Evolutionary conservation across 176 grass and related monocot species (phyloP), one percentile per base, ranked within the genome.

Genomic region (Oryza punctata): DNA sequence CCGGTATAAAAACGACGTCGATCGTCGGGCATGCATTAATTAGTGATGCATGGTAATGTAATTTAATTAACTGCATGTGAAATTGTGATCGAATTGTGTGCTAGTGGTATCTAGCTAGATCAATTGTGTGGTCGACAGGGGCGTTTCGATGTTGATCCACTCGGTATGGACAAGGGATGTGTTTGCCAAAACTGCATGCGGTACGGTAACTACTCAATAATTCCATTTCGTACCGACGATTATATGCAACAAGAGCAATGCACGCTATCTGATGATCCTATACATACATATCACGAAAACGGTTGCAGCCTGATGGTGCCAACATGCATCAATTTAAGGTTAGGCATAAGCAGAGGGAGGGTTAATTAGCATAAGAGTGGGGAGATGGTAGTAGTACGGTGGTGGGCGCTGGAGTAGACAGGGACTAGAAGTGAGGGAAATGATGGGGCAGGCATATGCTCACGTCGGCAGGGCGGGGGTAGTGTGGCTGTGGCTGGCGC

Each of bases 391-490:
- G 49, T 19, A 7, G 49, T 54, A 18, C 47, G 52, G 19, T 57
- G 52, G 52, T 52, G 52, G 52, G 52, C 19, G 52, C 18, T 7
- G 52, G 52, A 57, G 57, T 23, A 61, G 57, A 24, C 21, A 61
- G 57, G 57, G 57, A 24, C 57, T 61, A 11, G 19, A 45, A 35
- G 44, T 0, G 28, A 38, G 25, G 43, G 43, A 52, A 79, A 41
- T 23, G 74, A 30, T 46, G 79, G 1, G n/a, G n/a, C n/a, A n/a
- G n/a, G n/a, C n/a, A n/a, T n/a, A n/a, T n/a, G n/a, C n/a, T 29
- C 79, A 79, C 86, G 79, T 91, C 70, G 79, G 84, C 83, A 86
- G 81, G 64, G 80, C 63, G 78, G 81, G 80, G 29, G 69, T 81
- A 71, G 52, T 4, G 45, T 57, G n/a, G n/a, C n/a, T n/a, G n/a